These are phyloP conservation scores for Ciborinia camelliae DNA, from an alignment of 2,329 filamentous ascomycete genomes.

Conservation along the genomic window DNA sequence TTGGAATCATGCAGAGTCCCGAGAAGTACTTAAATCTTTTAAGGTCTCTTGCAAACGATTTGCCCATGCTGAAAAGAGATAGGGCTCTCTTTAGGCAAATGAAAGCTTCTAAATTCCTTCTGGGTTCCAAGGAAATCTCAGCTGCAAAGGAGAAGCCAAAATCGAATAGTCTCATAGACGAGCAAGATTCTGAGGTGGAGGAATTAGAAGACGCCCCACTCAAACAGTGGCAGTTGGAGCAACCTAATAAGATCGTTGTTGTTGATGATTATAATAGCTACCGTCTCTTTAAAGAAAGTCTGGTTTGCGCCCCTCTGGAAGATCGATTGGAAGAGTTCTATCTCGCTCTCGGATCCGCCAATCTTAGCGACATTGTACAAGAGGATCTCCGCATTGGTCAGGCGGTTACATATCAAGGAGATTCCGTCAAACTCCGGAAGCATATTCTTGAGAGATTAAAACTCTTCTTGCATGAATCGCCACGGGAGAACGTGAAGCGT, in stretches of 20 bases:
- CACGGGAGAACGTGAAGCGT: conserved; percentile 72
- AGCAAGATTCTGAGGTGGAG: conserved; percentile 44
- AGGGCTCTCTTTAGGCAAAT: conserved; percentile 74
- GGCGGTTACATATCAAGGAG: conserved; percentile 61
- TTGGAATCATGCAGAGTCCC: conserved; percentile 72
- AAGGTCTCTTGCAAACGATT: conserved; percentile 73
- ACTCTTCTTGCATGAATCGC: conserved; percentile 78
- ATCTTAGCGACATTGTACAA: conserved; percentile 73
- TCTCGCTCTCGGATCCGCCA: conserved; percentile 70
- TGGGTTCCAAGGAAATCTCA: conserved; percentile 74
- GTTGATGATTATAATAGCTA: conserved; percentile 88
- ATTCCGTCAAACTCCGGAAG: conserved; percentile 68
- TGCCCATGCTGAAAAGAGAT: conserved; percentile 68
- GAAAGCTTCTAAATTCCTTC: conserved; percentile 70
- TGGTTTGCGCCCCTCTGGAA: conserved; percentile 87
- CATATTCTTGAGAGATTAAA: conserved; percentile 84
- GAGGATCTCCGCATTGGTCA: conserved; percentile 66
- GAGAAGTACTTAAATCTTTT: conserved; percentile 87
- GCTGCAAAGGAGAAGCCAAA: conserved; percentile 29
- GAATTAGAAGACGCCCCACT: conserved; percentile 44
- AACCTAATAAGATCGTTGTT: conserved; percentile 69
- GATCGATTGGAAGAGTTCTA: conserved; percentile 85
- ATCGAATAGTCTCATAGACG: conserved; percentile 26
- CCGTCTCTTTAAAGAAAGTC: conserved; percentile 77
- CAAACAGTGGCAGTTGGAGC: conserved; percentile 65